phyloP scores from a whole-genome alignment of 345 rosid genomes.

The Heritiera fomes region DNA sequence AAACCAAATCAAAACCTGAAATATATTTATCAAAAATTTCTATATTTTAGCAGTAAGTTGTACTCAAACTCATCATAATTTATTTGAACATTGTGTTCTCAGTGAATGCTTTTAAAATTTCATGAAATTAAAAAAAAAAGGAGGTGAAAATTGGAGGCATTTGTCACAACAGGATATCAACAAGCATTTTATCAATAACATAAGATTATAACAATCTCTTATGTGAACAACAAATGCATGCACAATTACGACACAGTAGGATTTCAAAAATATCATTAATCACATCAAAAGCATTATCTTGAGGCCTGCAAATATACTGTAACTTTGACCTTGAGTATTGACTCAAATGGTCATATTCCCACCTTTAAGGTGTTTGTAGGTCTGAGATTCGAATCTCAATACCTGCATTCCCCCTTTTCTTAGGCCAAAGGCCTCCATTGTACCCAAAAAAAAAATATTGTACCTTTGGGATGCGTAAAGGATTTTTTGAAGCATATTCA shows the following conservation, averaged over 20 bases:
- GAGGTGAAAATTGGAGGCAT: neutral
- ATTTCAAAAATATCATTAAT: neutral
- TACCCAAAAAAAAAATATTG: no score
- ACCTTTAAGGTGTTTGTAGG: no score
- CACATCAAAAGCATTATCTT: constrained; percentile 7
- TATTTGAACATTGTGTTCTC: neutral
- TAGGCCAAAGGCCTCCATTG: no score
- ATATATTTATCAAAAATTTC: constrained; percentile 8
- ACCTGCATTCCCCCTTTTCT: no score
- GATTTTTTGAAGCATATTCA: constrained; percentile 90
- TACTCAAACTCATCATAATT: neutral
- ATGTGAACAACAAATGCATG: neutral
- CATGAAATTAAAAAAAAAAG: neutral
- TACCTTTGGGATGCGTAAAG: constrained; percentile 96
- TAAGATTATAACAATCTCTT: constrained; percentile 8
- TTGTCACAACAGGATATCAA: neutral
- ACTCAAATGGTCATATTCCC: no score
- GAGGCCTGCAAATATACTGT: constrained; percentile 18
- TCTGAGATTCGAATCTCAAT: no score
- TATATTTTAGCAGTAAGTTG: neutral
- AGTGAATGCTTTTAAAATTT: neutral
- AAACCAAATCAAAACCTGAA: constrained; percentile 3
- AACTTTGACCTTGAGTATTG: no score
- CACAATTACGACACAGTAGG: neutral
- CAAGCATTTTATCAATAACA: neutral